Base-by-base conservation (phyloP, 2,329 filamentous ascomycete species). In the Neophaeococcomyces mojaviensis region DNA sequence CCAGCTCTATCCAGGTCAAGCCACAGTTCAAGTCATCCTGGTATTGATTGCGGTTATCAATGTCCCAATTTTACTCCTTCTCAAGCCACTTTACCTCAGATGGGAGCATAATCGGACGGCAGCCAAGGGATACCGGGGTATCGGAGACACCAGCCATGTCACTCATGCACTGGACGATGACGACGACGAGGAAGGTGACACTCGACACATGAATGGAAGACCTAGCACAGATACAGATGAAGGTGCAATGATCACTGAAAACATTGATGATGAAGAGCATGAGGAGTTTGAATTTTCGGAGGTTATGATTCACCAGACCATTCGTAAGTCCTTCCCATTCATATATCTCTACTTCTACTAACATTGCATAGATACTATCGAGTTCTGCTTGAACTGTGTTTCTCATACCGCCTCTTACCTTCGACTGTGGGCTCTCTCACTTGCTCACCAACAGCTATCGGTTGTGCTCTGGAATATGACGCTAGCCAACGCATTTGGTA, bases 351-450 rank as follows among this genome's bases (percentile, higher is more conserved):
- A 62, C 71, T 51, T 26, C 12, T 20, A 6, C 60, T 66, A 59
- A 64, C 53, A 13, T 22, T 28, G 22, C n/a, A 5, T 42, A 55
- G 49, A 56, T 49, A 52, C 51, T 19, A 52, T 56, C 45, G 88
- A 98, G 76, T 98, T 98, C 73, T 98, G 92, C 64, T 77, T 98
- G 59, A 98, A 98, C 75, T 97, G 90, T 66, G 90, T 98, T 53
- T 98, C 92, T 24, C 92, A 98, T 70, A 98, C 94, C 3, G 92
- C 92, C 3, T 98, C 92, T 1, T 98, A 98, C 69, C 84, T 98
- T 39, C 92, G 92, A 74, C 85, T 98, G 36, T 98, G 92, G 92
- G 92, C 92, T 26, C 69, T 98, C 58, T 98, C 92, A 2, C 82
- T 98, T 49, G 92, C 92, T 26, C 92, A 98, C 74, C 92, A 98